These are phyloP conservation scores for Blastocystis sp. DNA, from an alignment of 352 stramenopile species.

Conservation along the genomic window DNA sequence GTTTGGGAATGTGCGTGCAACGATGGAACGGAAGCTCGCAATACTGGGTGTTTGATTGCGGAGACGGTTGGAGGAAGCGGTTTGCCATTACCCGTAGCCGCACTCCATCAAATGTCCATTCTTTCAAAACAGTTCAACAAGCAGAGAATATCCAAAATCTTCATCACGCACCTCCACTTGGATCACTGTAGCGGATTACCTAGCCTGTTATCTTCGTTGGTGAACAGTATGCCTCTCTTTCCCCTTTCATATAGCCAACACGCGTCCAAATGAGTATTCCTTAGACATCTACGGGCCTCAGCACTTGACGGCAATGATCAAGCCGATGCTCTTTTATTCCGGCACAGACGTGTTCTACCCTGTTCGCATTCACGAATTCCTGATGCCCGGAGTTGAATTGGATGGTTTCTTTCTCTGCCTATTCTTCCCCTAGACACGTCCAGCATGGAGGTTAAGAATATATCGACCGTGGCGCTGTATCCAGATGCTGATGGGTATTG, in stretches of 20 bases:
- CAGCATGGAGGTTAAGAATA: slow-evolving; percentile 45
- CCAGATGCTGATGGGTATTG: slow-evolving; percentile 63
- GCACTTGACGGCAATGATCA: slow-evolving; percentile 77
- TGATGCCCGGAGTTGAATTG: slow-evolving; percentile 72
- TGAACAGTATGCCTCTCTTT: slow-evolving; percentile 20
- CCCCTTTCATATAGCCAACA: slow-evolving; percentile 30
- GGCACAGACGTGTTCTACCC: slow-evolving; percentile 72
- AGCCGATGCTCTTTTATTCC: slow-evolving; percentile 73
- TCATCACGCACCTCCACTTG: slow-evolving; percentile 78
- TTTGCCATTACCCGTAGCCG: slow-evolving; percentile 4
- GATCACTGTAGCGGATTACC: slow-evolving; percentile 79
- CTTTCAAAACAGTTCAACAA: not conserved
- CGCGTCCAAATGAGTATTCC: slow-evolving; percentile 30
- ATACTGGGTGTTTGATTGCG: slow-evolving; percentile 64
- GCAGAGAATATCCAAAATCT: slow-evolving; percentile 75
- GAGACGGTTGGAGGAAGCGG: not conserved
- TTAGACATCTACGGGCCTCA: slow-evolving; percentile 73
- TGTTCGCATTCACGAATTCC: slow-evolving; percentile 53
- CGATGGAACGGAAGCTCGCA: not conserved
- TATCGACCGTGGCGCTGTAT: slow-evolving; percentile 33
- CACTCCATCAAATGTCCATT: slow-evolving; percentile 32
- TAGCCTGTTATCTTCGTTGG: slow-evolving; percentile 71
- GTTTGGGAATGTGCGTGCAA: slow-evolving; percentile 10
- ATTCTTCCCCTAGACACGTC: not conserved
- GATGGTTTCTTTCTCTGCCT: slow-evolving; percentile 73